A percentile compares a stretch with the other conserved stretches of the same genome.
These are phyloP conservation scores for Hypoxylon sp. DNA, from an alignment of 2,329 filamentous ascomycete genomes.

Conservation along the genomic window DNA sequence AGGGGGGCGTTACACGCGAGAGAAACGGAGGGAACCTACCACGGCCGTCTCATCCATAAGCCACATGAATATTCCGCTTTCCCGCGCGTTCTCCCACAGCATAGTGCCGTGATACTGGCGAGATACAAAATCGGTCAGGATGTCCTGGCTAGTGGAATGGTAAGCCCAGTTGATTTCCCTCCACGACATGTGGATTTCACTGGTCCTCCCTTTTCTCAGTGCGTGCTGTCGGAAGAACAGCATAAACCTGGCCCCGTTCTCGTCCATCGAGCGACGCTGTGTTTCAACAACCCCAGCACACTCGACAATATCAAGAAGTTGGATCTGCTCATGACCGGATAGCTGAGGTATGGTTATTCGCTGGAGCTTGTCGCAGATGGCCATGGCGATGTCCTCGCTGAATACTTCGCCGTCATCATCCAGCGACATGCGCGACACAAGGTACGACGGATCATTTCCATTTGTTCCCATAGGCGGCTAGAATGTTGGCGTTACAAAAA, in stretches of 20 bases:
- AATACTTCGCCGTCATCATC: slow-evolving; percentile 69
- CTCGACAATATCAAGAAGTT: slow-evolving; percentile 83
- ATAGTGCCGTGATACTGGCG: slow-evolving; percentile 81
- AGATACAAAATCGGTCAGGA: slow-evolving; percentile 83
- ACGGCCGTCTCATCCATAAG: slow-evolving; percentile 78
- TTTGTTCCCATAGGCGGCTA: slow-evolving; percentile 31
- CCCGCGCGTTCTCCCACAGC: slow-evolving; percentile 83
- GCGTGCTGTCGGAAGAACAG: slow-evolving; percentile 86
- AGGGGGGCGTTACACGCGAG: not conserved
- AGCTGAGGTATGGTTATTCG: slow-evolving; percentile 79
- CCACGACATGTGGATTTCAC: slow-evolving; percentile 73
- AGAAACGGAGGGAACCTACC: slow-evolving; percentile 63
- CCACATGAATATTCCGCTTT: slow-evolving; percentile 96
- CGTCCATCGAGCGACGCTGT: slow-evolving; percentile 87
- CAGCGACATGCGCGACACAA: slow-evolving; percentile 48
- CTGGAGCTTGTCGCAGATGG: slow-evolving; percentile 79
- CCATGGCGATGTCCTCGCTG: slow-evolving; percentile 72
- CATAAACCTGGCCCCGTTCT: slow-evolving; percentile 87
- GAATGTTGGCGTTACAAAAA: slow-evolving; percentile 31
- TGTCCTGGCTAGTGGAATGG: slow-evolving; percentile 86
- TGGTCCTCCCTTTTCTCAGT: slow-evolving; percentile 70
- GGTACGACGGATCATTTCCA: slow-evolving; percentile 47
- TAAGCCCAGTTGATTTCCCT: slow-evolving; percentile 87
- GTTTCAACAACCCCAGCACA: slow-evolving; percentile 85
- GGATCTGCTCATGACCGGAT: slow-evolving; percentile 85